Evolutionary conservation across 2,329 filamentous ascomycete species (phyloP).

Genomic region (Coleophoma eucalyptorum): DNA sequence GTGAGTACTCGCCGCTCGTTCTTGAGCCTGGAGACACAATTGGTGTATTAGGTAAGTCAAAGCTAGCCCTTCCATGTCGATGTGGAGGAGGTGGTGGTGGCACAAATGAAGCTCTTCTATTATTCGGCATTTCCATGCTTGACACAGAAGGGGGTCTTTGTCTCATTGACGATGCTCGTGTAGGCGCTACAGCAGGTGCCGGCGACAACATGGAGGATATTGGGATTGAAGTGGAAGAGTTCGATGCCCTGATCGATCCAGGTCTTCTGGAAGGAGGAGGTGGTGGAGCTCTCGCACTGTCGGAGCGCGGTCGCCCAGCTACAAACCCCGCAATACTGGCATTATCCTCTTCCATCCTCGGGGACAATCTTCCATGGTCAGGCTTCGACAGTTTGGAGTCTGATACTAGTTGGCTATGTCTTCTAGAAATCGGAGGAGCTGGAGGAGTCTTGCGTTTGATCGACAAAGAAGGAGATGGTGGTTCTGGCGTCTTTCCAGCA

Average conservation of each 20-base stretch:
- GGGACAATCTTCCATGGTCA: slow-evolving; percentile 18
- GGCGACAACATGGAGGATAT: slow-evolving; percentile 23
- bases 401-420: slow-evolving; percentile 25
- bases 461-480: slow-evolving; percentile 27
- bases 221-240: slow-evolving; percentile 14
- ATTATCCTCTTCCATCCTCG: slow-evolving; percentile 24
- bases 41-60: slow-evolving; percentile 16
- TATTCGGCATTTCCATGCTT: slow-evolving; percentile 18
- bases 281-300: slow-evolving; percentile 21
- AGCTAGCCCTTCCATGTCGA: slow-evolving; percentile 30
- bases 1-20: slow-evolving; percentile 19
- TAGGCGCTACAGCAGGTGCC: slow-evolving; percentile 37
- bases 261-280: slow-evolving; percentile 28
- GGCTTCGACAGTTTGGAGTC: slow-evolving; percentile 20
- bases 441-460: slow-evolving; percentile 31
- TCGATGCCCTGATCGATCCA: slow-evolving; percentile 15
- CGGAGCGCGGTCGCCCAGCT: slow-evolving; percentile 10
- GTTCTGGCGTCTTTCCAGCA: slow-evolving; percentile 47
- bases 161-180: slow-evolving; percentile 18
- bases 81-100: slow-evolving; percentile 32
- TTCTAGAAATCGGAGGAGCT: slow-evolving; percentile 33
- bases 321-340: slow-evolving; percentile 7
- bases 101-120: slow-evolving; percentile 21
- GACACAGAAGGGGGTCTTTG: slow-evolving; percentile 17
- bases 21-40: slow-evolving; percentile 9